Evolutionary conservation across 441 rosid genomes (phyloP).

Genomic region (Macaranga tanarius): DNA sequence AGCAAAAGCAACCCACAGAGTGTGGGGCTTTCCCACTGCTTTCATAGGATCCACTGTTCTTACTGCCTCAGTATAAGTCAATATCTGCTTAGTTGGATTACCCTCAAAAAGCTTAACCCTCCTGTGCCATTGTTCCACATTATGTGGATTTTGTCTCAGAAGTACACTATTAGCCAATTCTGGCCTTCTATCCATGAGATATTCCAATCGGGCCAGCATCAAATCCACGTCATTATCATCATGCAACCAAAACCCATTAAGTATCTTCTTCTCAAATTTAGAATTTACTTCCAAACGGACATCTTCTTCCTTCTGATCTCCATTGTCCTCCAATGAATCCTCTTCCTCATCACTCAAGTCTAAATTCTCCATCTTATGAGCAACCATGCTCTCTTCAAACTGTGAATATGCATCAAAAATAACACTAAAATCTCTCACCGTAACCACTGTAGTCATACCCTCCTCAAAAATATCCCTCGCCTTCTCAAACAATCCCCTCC

Average conservation of each 20-base stretch:
- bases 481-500: conserved; percentile 83
- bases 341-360: conserved; percentile 72
- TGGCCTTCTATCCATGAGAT: conserved; percentile 77
- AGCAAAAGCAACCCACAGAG: conserved; percentile 85
- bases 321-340: conserved; percentile 45
- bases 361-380: conserved; percentile 64
- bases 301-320: conserved; percentile 52
- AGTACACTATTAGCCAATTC: conserved; percentile 90
- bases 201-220: conserved; percentile 75
- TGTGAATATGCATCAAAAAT: conserved; percentile 82
- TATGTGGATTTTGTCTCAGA: conserved; percentile 90
- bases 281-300: conserved; percentile 53
- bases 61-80: conserved; percentile 91
- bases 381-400: conserved; percentile 78
- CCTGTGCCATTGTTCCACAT: conserved; percentile 95
- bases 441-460: conserved; percentile 90
- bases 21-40: conserved; percentile 93
- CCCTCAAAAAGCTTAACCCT: conserved; percentile 85
- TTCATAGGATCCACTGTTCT: conserved; percentile 90
- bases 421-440: conserved; percentile 88
- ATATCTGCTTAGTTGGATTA: conserved; percentile 77
- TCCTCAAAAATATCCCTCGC: conserved; percentile 91
- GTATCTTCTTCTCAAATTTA: conserved; percentile 70
- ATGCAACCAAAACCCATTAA: conserved; percentile 72
- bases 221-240: conserved; percentile 80